These are phyloP conservation scores for Magnaporthiopsis rhizophila DNA, from an alignment of 2,329 filamentous ascomycete species.

Conservation along the genomic window DNA sequence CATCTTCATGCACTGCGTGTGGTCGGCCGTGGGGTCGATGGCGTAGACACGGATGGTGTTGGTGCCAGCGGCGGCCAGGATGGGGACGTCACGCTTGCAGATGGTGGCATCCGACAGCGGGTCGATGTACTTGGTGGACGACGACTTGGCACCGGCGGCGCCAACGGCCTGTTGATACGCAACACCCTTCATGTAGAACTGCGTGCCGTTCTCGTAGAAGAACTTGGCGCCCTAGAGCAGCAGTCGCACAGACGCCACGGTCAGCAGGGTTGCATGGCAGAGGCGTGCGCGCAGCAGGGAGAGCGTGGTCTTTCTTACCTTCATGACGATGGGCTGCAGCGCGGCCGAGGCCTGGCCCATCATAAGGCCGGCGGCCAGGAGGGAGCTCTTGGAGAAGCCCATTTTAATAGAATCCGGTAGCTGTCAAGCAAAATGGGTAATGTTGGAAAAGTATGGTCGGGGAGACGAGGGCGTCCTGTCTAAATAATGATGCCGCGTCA, in stretches of 20 bases:
- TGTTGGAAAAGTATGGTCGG: background rate
- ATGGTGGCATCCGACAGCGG: conserved; percentile 64
- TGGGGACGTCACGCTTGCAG: conserved; percentile 82
- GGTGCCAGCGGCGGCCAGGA: conserved; percentile 69
- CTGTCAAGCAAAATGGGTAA: background rate
- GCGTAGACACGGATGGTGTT: conserved; percentile 96
- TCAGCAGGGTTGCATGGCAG: background rate
- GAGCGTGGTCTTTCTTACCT: conserved; percentile 36
- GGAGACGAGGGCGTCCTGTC: background rate
- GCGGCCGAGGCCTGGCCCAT: conserved; percentile 33
- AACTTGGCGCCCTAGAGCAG: conserved; percentile 39
- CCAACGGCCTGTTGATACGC: conserved; percentile 84
- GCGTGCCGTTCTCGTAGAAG: conserved; percentile 69
- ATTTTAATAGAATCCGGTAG: conserved; percentile 11
- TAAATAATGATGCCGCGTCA: no score
- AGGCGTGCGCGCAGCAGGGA: background rate
- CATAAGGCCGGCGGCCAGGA: conserved; percentile 24
- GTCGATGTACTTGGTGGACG: conserved; percentile 55
- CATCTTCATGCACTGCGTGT: conserved; percentile 76
- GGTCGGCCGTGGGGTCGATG: conserved; percentile 70
- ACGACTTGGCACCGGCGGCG: conserved; percentile 42
- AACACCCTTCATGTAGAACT: conserved; percentile 79
- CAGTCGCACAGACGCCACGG: background rate
- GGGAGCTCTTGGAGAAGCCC: conserved; percentile 19
- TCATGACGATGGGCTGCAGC: conserved; percentile 57